Conservation (phyloP, 2,329 filamentous ascomycete genomes). For the Ceratocystis huliohia region DNA sequence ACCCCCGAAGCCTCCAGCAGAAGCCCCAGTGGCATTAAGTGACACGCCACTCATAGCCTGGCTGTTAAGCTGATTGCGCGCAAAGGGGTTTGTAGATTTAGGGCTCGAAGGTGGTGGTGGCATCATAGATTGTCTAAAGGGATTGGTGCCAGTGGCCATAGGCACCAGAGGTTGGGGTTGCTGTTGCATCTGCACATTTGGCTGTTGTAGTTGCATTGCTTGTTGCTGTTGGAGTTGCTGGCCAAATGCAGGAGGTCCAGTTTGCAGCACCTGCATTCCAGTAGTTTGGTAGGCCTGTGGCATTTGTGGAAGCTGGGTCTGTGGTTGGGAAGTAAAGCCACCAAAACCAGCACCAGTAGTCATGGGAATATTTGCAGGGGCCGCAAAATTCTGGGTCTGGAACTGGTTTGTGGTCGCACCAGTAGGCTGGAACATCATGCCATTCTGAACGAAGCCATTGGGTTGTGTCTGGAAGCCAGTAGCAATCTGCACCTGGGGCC, state of each 20-base stretch:
- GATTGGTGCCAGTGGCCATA: constrained; percentile 51
- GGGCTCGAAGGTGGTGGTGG: constrained; percentile 37
- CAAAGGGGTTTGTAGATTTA: constrained; percentile 78
- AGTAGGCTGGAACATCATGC: constrained; percentile 22
- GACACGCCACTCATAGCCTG: constrained; percentile 22
- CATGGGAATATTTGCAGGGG: constrained; percentile 22
- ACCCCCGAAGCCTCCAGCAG: constrained; percentile 11
- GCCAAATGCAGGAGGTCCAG: constrained; percentile 3
- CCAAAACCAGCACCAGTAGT: constrained; percentile 19
- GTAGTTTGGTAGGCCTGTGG: constrained; percentile 24
- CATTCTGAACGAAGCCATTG: constrained; percentile 27
- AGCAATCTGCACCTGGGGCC: constrained; percentile 26
- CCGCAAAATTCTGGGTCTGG: constrained; percentile 18
- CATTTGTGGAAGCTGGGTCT: constrained; percentile 27
- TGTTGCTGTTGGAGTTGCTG: constrained; percentile 28
- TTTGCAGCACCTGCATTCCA: constrained; percentile 22
- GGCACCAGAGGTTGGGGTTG: constrained; percentile 29
- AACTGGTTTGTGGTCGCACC: constrained; percentile 26
- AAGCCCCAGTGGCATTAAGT: constrained; percentile 3
- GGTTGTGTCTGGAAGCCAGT: constrained; percentile 32
- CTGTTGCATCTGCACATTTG: constrained; percentile 26
- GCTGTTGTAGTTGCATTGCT: constrained; percentile 27
- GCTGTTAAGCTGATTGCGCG: constrained; percentile 36
- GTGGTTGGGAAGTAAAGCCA: constrained; percentile 23
- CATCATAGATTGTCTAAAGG: constrained; percentile 87